phyloP scores from a whole-genome alignment of 352 stramenopile genomes.

The Globisporangium nodosum region DNA sequence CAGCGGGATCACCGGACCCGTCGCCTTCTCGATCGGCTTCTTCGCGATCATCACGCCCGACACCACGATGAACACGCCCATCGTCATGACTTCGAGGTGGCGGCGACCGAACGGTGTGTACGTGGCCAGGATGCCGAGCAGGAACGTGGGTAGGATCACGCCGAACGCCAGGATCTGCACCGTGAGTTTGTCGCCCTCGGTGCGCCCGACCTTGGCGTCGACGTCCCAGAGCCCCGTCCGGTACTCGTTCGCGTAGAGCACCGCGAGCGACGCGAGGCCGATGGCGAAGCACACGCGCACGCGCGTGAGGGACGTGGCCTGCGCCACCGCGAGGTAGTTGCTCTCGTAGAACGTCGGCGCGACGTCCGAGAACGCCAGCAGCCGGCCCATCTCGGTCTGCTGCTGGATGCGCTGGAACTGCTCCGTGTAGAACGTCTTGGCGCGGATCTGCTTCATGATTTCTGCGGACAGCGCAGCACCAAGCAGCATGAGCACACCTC shows the following conservation, averaged over 20 bases:
- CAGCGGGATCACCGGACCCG: conserved; percentile 62
- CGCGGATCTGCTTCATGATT: conserved; percentile 78
- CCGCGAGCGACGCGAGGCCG: conserved; percentile 42
- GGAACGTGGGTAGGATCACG: conserved; percentile 46
- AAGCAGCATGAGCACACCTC: not conserved
- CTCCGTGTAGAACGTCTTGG: conserved; percentile 70
- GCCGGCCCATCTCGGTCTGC: conserved; percentile 61
- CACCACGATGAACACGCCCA: conserved; percentile 53
- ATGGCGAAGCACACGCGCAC: conserved; percentile 62
- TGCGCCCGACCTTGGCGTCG: conserved; percentile 23
- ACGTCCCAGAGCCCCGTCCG: conserved; percentile 35
- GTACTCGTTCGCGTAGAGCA: conserved; percentile 55
- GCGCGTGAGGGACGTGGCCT: conserved; percentile 40
- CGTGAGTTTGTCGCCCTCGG: conserved; percentile 29
- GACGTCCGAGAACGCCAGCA: conserved; percentile 58
- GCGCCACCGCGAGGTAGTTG: conserved; percentile 53
- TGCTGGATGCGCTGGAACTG: conserved; percentile 80
- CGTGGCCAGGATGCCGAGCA: conserved; percentile 43
- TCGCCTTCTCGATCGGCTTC: conserved; percentile 67
- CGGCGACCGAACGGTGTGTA: conserved; percentile 41
- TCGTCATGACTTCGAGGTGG: conserved; percentile 62
- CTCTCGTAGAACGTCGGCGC: conserved; percentile 53
- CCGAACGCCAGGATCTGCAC: conserved; percentile 60
- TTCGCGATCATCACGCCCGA: conserved; percentile 68
- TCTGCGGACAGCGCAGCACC: conserved; percentile 17